These are phyloP conservation scores for Leptographium wingfieldii DNA, from an alignment of 2,329 filamentous ascomycete species.

Conservation along the genomic window DNA sequence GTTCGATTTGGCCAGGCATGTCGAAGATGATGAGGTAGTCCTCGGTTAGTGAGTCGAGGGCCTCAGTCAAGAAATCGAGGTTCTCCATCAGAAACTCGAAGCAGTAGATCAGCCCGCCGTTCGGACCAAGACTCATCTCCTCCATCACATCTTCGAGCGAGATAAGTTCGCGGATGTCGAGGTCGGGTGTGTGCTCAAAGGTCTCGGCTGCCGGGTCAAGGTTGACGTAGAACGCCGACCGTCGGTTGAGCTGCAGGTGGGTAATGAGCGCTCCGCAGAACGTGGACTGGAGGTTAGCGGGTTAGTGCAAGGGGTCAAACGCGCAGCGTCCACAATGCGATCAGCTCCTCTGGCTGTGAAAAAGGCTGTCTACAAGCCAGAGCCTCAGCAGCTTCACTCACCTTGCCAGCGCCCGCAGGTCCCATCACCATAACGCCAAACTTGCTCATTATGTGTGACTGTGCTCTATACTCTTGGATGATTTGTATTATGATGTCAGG, in stretches of 20 bases:
- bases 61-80: constrained; percentile 78
- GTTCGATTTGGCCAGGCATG: constrained; percentile 97
- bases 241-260: constrained; percentile 77
- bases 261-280: constrained; percentile 92
- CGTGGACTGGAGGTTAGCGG: constrained; percentile 50
- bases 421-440: constrained; percentile 94
- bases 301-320: not conserved
- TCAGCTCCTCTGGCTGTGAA: too few species aligned
- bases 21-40: constrained; percentile 97
- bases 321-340: not conserved
- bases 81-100: constrained; percentile 95
- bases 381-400: constrained; percentile 21
- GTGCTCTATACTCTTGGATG: not conserved
- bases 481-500: not conserved
- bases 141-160: constrained; percentile 94
- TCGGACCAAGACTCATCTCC: constrained; percentile 79
- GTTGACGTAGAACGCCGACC: constrained; percentile 96
- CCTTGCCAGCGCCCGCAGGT: constrained; percentile 88
- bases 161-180: constrained; percentile 93
- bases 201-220: constrained; percentile 91
- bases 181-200: constrained; percentile 82
- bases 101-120: constrained; percentile 89
- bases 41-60: constrained; percentile 74
- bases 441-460: constrained; percentile 58
- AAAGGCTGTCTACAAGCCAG: not conserved